Base-by-base conservation (phyloP, 2,329 filamentous ascomycete genomes). In the Cercospora zeae-maydis region DNA sequence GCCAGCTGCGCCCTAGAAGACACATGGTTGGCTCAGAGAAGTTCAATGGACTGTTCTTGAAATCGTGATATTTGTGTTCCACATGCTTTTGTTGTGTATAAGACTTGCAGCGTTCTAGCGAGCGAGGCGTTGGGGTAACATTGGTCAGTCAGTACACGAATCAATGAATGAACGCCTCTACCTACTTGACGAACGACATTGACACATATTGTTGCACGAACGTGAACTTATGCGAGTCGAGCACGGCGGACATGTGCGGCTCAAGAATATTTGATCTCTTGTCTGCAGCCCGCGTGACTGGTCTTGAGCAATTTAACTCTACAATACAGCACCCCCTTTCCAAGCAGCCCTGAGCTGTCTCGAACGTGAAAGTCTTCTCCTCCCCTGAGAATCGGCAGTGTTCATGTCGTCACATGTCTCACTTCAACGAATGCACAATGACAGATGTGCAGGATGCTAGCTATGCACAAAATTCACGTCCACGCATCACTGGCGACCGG, bases 71-170 rank as follows among this genome's bases (percentile, higher is more conserved):
- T 51, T 47, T 33, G 19, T 55, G 55, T 27, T 63, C 30, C 27
- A 42, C 57, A 37, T 63, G 51, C n/a, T 42, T 53, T 37, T 57
- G 13, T 24, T 57, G 27, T 52, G 31, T 42, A 45, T 60, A 47
- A 52, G 24, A 57, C 7, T 42, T 54, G 24, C 30, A 56, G 53
- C 58, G 57, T 59, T 52, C 33, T 58, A 63, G 62, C 62, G 55
- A 63, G 62, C 62, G 36, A 63, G 62, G 62, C 45, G 62, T 63
- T 61, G 49, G 57, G 39, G 31, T 52, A 9, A 45, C 49, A 39
- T 56, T 45, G n/a, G 14, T 30, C 33, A 49, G 14, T 30, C 33
- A 49, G 59, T 49, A 61, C 21, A 61, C 21, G 59, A 61, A 49
- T 61, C 36, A 56, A 61, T 31, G 59, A 61, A 55, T 61, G 59